Conservation (phyloP, 2,329 filamentous ascomycete genomes). For the Ophiostoma quercus region DNA sequence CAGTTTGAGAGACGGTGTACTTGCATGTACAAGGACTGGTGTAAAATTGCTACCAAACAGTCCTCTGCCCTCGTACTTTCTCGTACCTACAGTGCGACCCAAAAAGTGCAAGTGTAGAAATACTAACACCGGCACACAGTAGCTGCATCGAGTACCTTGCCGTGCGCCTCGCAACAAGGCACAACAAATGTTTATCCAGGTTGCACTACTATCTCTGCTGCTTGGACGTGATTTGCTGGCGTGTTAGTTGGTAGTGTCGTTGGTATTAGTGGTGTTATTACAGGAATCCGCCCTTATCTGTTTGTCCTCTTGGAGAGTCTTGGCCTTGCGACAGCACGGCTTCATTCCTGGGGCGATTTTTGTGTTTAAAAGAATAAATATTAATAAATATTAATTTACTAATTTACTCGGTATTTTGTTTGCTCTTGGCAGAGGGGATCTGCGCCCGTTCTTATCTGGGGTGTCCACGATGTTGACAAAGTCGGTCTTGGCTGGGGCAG, state of each 20-base stretch:
- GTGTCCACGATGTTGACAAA: constrained; percentile 11
- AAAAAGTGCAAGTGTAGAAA: too few species aligned
- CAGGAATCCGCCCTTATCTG: neutral
- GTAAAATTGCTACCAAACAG: too few species aligned
- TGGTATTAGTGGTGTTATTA: neutral
- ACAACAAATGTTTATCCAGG: constrained; percentile 2
- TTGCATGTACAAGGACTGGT: too few species aligned
- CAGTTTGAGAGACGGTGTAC: too few species aligned
- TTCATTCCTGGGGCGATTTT: neutral
- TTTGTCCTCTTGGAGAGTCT: constrained; percentile 7
- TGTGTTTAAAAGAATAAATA: too few species aligned
- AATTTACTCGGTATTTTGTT: constrained; percentile 2
- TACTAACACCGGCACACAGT: neutral
- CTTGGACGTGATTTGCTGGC: neutral
- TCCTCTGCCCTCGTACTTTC: too few species aligned
- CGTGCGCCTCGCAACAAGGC: neutral
- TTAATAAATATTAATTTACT: neutral
- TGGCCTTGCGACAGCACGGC: neutral
- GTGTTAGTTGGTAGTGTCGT: neutral
- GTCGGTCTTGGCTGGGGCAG: neutral
- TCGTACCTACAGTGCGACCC: too few species aligned
- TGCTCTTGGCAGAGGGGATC: constrained; percentile 8
- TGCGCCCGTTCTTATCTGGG: constrained; percentile 4
- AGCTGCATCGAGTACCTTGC: neutral
- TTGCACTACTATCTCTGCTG: neutral